Evolutionary conservation across 805 yeast species (phyloP).

Genomic region (Cyberlindnera lachancei): DNA sequence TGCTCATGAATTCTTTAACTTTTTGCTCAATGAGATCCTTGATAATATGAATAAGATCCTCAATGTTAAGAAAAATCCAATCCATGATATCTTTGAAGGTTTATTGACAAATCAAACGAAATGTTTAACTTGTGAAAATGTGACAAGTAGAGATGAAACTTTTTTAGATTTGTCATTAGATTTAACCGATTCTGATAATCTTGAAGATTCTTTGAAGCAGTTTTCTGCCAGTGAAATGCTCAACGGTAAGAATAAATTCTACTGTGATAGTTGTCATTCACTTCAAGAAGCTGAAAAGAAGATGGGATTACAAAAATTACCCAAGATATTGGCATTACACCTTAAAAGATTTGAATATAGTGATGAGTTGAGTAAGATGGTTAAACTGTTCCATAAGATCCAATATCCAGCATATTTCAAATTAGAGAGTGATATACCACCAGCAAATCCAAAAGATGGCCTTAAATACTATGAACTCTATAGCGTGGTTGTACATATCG

Average conservation of each 20-base stretch:
- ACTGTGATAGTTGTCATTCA: constrained; percentile 85
- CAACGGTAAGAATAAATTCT: constrained; percentile 82
- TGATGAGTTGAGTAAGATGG: constrained; percentile 72
- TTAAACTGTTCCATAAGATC: constrained; percentile 80
- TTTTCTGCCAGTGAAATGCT: constrained; percentile 83
- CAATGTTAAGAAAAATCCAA: constrained; percentile 33
- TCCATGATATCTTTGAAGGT: constrained; percentile 78
- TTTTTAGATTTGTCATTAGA: constrained; percentile 86
- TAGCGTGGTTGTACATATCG: constrained; percentile 88
- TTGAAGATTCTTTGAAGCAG: constrained; percentile 71
- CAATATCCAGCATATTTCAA: constrained; percentile 69
- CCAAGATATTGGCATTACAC: constrained; percentile 75
- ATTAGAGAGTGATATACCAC: constrained; percentile 45
- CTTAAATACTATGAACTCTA: constrained; percentile 70
- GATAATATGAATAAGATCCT: constrained; percentile 26
- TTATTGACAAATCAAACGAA: constrained; percentile 77
- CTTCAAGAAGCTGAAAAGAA: constrained; percentile 92
- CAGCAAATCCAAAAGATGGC: constrained; percentile 34
- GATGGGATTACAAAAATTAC: constrained; percentile 70
- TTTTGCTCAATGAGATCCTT: constrained; percentile 69
- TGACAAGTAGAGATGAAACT: constrained; percentile 74
- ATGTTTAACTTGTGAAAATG: constrained; percentile 82
- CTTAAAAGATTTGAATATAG: constrained; percentile 88
- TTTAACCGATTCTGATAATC: constrained; percentile 63
- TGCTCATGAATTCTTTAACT: constrained; percentile 94